A percentile compares a stretch with the other conserved stretches of the same genome.
Evolutionary conservation across 352 stramenopile genomes (phyloP).

Genomic region (Globisporangium sylvaticum): DNA sequence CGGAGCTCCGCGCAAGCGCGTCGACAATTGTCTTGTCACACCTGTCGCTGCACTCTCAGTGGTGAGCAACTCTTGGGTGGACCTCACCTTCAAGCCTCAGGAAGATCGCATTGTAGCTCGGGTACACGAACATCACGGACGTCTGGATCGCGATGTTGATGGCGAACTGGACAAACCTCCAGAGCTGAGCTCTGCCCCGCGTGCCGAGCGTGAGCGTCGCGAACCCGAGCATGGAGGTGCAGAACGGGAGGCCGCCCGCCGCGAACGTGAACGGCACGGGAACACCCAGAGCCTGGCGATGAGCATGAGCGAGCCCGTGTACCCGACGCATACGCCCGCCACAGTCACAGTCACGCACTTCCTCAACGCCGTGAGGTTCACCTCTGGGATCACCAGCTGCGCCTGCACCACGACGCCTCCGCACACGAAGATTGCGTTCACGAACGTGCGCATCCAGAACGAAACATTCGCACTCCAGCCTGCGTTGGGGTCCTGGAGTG

Average conservation of each 20-base stretch:
- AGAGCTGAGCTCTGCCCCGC: too few species aligned
- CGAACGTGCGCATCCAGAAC: neutral
- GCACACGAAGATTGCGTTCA: neutral
- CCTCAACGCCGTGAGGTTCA: neutral
- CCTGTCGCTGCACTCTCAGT: neutral
- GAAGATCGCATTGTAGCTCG: neutral
- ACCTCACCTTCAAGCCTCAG: neutral
- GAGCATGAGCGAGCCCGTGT: neutral
- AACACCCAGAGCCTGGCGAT: neutral
- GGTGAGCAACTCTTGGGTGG: conserved; percentile 12
- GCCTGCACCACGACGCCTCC: neutral
- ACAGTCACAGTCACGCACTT: neutral
- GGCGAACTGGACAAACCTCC: neutral
- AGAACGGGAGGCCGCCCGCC: neutral
- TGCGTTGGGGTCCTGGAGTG: neutral
- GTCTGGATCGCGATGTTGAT: neutral
- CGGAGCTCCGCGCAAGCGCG: neutral
- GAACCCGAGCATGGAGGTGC: neutral
- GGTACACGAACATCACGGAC: neutral
- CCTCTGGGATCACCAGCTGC: neutral
- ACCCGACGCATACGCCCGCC: neutral
- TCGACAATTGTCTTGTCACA: neutral
- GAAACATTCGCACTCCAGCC: neutral
- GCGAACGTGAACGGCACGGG: neutral
- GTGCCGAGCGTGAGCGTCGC: neutral